Conservation (phyloP, 2,329 filamentous ascomycete genomes). For the Alternaria alternata region DNA sequence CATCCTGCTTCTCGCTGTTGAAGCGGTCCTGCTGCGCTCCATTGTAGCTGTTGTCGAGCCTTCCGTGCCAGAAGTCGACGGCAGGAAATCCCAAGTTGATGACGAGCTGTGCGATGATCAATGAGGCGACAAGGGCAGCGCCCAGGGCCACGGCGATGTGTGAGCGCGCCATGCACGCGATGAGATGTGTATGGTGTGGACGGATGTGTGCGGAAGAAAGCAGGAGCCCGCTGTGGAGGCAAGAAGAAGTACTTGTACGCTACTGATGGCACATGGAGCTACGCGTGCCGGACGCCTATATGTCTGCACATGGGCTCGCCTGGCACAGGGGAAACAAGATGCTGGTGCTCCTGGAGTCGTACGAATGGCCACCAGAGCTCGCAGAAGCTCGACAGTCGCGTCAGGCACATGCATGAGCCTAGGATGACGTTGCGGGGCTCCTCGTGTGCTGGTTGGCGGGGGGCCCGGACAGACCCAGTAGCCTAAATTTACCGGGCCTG, state of each 20-base stretch:
- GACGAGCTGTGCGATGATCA: slow-evolving; percentile 49
- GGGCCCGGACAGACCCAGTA: slow-evolving; percentile 6
- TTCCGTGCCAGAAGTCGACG: slow-evolving; percentile 48
- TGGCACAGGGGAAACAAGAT: background rate
- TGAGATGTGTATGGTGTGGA: slow-evolving; percentile 17
- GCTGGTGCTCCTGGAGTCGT: background rate
- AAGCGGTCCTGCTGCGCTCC: slow-evolving; percentile 35
- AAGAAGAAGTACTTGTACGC: slow-evolving; percentile 7
- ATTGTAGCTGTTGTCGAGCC: slow-evolving; percentile 33
- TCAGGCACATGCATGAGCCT: slow-evolving; percentile 3
- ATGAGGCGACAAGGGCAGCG: slow-evolving; percentile 43
- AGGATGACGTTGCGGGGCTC: slow-evolving; percentile 25
- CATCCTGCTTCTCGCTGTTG: slow-evolving; percentile 39
- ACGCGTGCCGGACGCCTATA: background rate
- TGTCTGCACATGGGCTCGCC: background rate
- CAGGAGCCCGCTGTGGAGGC: slow-evolving; percentile 8
- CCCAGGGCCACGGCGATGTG: slow-evolving; percentile 50
- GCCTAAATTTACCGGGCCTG: slow-evolving; percentile 22
- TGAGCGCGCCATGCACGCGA: slow-evolving; percentile 50
- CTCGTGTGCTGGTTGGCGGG: slow-evolving; percentile 21
- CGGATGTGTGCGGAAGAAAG: slow-evolving; percentile 25
- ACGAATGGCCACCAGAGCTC: background rate
- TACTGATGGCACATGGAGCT: slow-evolving; percentile 8
- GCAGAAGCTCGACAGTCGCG: background rate
- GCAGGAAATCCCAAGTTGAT: slow-evolving; percentile 45